Base-by-base conservation (phyloP, 2,329 filamentous ascomycete species). In the Epichloe sibirici region DNA sequence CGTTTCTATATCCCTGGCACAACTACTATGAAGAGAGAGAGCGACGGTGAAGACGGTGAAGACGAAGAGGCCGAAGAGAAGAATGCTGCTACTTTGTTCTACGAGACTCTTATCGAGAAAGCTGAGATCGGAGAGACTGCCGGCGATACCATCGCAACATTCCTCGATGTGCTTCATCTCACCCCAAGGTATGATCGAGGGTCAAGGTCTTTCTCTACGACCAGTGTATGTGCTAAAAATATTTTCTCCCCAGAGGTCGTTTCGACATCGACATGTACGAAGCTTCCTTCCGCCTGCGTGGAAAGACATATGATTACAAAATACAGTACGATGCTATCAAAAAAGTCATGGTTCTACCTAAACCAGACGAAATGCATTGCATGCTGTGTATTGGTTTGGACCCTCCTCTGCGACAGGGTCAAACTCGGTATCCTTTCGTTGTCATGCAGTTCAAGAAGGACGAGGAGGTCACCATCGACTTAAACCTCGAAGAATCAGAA, bases 251-350 rank as follows among this genome's bases (percentile, higher is more conserved):
- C 70, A 90, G 93, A 86, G 94, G 93, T 68, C 91, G 93, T 60
- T 98, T 98, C 77, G 93, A 97, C 69, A 95, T 98, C 72, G 93
- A 98, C 69, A 95, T 98, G 86, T 98, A 98, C 78, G 93, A 97
- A 70, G 85, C 83, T 15, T 97, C 93, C 2, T 97, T 98, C 79
- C 86, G 93, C 57, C 79, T 98, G 56, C 91, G 93, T 59, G 93
- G 93, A 64, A 98, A 98, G 74, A 98, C 93, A 25, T 98, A 98
- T 75, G 94, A 98, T 74, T 98, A 98, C 82, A 98, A 98, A 79
- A 97, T 98, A 59, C 90, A 96, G 68, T 98, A 96, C 71, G 88
- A 96, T 53, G 83, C 85, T 48, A 90, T 97, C 72, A 98, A 98
- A 77, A 97, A 97, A 69, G 97, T 97, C 67, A 96, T 98, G 83